Evolutionary conservation across 2,329 filamentous ascomycete genomes (phyloP).

Genomic region (Helotiales sp.): DNA sequence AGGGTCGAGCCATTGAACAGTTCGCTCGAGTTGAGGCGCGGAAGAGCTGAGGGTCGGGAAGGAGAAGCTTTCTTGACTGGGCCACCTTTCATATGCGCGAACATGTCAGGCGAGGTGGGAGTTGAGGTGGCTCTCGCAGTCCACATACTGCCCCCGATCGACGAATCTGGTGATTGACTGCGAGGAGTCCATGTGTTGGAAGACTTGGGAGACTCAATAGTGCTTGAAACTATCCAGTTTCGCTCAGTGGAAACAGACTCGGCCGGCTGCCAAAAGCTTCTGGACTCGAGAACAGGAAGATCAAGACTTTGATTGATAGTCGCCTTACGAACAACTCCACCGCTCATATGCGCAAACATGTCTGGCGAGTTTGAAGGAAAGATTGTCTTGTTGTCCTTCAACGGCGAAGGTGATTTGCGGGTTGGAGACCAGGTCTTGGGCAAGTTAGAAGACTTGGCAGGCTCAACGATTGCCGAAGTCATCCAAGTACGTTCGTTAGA

Average conservation of each 20-base stretch:
- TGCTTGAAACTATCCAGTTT: constrained; percentile 6
- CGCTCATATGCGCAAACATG: not conserved
- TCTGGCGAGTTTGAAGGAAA: not conserved
- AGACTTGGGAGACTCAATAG: not conserved
- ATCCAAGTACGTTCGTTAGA: constrained; percentile 4
- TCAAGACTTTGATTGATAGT: not conserved
- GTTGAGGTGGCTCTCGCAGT: not conserved
- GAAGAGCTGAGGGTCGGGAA: constrained; percentile 6
- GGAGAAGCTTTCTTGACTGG: constrained; percentile 10
- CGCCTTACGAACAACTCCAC: not conserved
- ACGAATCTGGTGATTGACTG: not conserved
- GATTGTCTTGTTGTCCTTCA: not conserved
- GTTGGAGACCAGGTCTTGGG: not conserved
- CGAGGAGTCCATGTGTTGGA: constrained; percentile 10
- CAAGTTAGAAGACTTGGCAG: not conserved
- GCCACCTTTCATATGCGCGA: constrained; percentile 13
- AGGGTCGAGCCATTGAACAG: constrained; percentile 2
- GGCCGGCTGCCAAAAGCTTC: constrained; percentile 11
- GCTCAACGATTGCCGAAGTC: too few relatives aligned
- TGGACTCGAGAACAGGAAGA: constrained; percentile 11
- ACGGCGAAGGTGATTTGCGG: not conserved
- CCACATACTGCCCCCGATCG: constrained; percentile 15
- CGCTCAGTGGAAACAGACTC: not conserved
- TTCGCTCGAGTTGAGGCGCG: constrained; percentile 13
- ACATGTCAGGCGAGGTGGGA: constrained; percentile 15